These are phyloP conservation scores for Candida golubevii DNA, from an alignment of 805 yeast genomes.

Conservation along the genomic window DNA sequence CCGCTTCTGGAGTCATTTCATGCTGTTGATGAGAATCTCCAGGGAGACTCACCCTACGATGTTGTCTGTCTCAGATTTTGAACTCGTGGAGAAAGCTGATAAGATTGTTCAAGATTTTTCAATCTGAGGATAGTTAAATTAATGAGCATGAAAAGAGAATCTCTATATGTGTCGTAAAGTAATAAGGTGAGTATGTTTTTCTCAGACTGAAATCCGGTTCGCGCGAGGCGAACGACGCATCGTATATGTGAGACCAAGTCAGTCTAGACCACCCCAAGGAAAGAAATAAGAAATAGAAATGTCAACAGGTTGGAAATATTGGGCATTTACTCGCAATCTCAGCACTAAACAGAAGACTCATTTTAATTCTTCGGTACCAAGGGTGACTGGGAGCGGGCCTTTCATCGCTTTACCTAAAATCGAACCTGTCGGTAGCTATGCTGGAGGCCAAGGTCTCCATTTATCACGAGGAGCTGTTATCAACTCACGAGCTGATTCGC, in stretches of 20 bases:
- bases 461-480: slow-evolving; percentile 10
- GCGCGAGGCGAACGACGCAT: too few species aligned
- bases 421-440: slow-evolving; percentile 7
- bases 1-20: slow-evolving; percentile 34
- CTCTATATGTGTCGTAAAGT: too few species aligned
- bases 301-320: too few species aligned
- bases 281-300: too few species aligned
- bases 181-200: too few species aligned
- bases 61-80: slow-evolving; percentile 21
- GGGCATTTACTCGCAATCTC: too few species aligned
- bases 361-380: not conserved
- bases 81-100: slow-evolving; percentile 26
- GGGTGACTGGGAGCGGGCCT: slow-evolving; percentile 14
- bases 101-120: slow-evolving; percentile 5
- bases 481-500: slow-evolving; percentile 6
- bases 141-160: too few species aligned
- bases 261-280: too few species aligned
- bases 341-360: too few species aligned
- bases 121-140: too few species aligned
- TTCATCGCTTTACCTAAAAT: slow-evolving; percentile 12
- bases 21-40: slow-evolving; percentile 22
- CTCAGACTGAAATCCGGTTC: too few species aligned
- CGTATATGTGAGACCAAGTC: too few species aligned
- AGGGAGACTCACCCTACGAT: slow-evolving; percentile 26
- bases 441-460: slow-evolving; percentile 3